A percentile compares a stretch with the other conserved stretches of the same genome.
These are phyloP conservation scores for Trichoderma asperelloides DNA, from an alignment of 495 filamentous ascomycete species.

Conservation along the genomic window DNA sequence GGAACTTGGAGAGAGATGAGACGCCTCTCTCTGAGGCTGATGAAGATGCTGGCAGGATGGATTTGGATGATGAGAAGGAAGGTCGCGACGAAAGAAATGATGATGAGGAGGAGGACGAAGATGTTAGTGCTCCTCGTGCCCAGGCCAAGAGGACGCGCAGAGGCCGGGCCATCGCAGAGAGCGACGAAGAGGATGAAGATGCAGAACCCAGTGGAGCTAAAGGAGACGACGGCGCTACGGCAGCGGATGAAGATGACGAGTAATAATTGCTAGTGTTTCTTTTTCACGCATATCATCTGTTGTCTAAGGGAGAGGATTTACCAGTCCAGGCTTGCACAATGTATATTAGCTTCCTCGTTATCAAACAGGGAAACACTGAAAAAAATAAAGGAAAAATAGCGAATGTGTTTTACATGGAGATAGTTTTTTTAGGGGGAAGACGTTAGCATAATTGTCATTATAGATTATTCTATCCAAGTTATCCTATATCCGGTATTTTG, in stretches of 20 bases:
- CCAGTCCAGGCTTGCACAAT: background rate
- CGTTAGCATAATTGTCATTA: background rate
- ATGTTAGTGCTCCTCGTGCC: slow-evolving; percentile 20
- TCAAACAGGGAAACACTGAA: background rate
- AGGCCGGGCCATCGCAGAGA: slow-evolving; percentile 36
- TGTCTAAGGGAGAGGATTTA: background rate
- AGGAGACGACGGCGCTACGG: slow-evolving; percentile 9
- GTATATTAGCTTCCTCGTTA: background rate
- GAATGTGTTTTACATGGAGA: background rate
- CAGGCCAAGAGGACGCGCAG: slow-evolving; percentile 26
- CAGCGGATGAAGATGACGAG: slow-evolving; percentile 5
- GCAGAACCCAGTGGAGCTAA: background rate
- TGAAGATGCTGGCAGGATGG: slow-evolving; percentile 15
- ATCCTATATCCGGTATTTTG: background rate
- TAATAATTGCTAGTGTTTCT: background rate
- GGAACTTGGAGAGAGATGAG: slow-evolving; percentile 24
- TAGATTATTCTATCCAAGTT: background rate
- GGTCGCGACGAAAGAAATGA: slow-evolving; percentile 19
- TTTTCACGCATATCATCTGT: background rate
- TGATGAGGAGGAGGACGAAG: slow-evolving; percentile 38
- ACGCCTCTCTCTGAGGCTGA: slow-evolving; percentile 19
- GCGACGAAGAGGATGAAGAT: slow-evolving; percentile 35
- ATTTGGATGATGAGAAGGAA: slow-evolving; percentile 16
- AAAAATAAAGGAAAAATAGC: background rate
- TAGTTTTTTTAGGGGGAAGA: background rate